Evolutionary conservation across 2,329 filamentous ascomycete species (phyloP).

Genomic region (Akanthomyces dipterigenus): DNA sequence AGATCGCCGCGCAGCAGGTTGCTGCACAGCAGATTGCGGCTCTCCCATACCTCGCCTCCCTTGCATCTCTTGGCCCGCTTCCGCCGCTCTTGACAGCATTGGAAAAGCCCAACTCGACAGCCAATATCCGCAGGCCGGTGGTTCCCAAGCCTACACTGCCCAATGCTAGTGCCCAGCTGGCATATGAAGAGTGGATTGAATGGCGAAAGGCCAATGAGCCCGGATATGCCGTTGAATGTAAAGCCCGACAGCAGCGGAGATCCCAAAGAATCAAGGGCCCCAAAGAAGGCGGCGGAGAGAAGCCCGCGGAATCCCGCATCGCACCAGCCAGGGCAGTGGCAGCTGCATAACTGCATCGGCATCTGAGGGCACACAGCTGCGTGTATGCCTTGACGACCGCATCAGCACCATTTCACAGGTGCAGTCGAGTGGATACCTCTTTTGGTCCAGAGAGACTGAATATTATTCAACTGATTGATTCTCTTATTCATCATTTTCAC

Average conservation of each 20-base stretch:
- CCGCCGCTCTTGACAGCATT: background rate
- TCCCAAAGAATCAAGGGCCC: constrained; percentile 21
- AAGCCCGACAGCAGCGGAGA: constrained; percentile 35
- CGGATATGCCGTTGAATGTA: constrained; percentile 40
- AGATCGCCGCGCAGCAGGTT: background rate
- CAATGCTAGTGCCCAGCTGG: constrained; percentile 35
- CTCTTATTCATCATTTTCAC: background rate
- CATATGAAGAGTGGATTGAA: constrained; percentile 43
- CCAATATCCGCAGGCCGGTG: constrained; percentile 10
- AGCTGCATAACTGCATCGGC: background rate
- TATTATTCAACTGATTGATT: background rate
- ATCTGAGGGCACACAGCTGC: background rate
- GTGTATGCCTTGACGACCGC: background rate
- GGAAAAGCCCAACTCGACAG: background rate
- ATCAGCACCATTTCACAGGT: background rate
- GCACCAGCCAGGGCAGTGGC: background rate
- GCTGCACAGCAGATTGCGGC: constrained; percentile 1
- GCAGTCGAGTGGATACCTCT: background rate
- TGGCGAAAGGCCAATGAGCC: constrained; percentile 42
- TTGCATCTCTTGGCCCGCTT: background rate
- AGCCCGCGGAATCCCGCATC: background rate
- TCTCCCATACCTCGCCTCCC: background rate
- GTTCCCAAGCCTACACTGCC: constrained; percentile 36
- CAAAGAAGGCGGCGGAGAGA: background rate
- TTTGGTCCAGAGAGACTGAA: background rate